These are phyloP conservation scores for Monilinia vaccinii-corymbosi DNA, from an alignment of 2,329 filamentous ascomycete genomes.

Conservation along the genomic window DNA sequence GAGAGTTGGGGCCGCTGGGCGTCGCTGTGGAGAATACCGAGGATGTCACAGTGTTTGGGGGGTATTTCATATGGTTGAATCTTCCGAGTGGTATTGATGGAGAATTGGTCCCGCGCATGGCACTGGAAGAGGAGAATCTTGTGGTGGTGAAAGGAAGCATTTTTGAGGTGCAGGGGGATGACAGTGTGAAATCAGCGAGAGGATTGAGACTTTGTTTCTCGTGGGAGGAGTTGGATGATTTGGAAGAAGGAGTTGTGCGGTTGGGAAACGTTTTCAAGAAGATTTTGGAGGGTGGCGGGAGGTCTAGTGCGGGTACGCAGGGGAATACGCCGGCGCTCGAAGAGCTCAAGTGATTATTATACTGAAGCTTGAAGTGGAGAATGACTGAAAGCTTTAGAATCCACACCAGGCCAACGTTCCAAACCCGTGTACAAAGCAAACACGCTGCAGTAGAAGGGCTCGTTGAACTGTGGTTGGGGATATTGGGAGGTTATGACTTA, in stretches of 20 bases:
- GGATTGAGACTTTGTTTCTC: slow-evolving; percentile 61
- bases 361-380: not conserved
- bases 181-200: slow-evolving; percentile 45
- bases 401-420: too few relatives aligned
- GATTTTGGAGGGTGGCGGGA: slow-evolving; percentile 23
- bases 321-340: not conserved
- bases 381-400: too few relatives aligned
- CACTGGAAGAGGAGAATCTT: slow-evolving; percentile 54
- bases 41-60: slow-evolving; percentile 51
- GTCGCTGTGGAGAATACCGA: slow-evolving; percentile 34
- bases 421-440: too few relatives aligned
- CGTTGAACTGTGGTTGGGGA: too few relatives aligned
- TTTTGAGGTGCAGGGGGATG: slow-evolving; percentile 58
- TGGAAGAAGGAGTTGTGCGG: slow-evolving; percentile 59
- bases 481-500: too few relatives aligned
- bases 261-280: slow-evolving; percentile 39
- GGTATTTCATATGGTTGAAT: slow-evolving; percentile 78
- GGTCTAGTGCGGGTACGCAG: not conserved
- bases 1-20: slow-evolving; percentile 53
- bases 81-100: slow-evolving; percentile 45
- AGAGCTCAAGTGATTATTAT: not conserved
- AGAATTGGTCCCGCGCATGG: slow-evolving; percentile 47
- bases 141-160: slow-evolving; percentile 58
- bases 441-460: too few relatives aligned
- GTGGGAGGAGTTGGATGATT: slow-evolving; percentile 57